Base-by-base conservation (phyloP, 1,139 yeast species). In the Arxiozyma bovina region DNA sequence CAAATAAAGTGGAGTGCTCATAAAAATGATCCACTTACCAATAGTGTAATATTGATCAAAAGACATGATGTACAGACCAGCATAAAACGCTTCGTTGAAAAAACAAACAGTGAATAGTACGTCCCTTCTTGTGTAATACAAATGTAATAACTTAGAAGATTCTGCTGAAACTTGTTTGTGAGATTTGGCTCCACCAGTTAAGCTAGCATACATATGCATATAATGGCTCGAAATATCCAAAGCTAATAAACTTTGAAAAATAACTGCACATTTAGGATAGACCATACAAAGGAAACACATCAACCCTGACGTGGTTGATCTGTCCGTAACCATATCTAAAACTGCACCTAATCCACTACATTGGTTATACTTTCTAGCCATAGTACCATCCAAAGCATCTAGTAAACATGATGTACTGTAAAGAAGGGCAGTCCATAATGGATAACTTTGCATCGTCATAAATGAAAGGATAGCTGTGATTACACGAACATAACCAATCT, bases 161-260 rank as follows among this genome's bases (percentile, higher is more conserved):
- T 82, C 82, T 62, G 80, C 76, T 58, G 83, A 87, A 56, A 94
- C 88, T 61, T 82, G 81, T 75, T 94, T 94, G 74, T 94, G 99
- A 46, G 91, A 82, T 18, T 80, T 59, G 12, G 87, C 83, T 17
- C 98, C 98, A 50, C 82, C 76, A 53, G 84, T 79, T 64, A 91
- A 74, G 76, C 89, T 87, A 53, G 98, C 96, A 70, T 91, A 91
- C 99, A 94, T 93, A 75, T 94, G 99, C 87, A 94, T 88, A 74
- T 94, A 94, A 69, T 94, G 99, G 55, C 96, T 86, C 1, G 98
- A 91, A 66, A 94, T 78, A 71, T 94, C 99, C 64, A 93, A 75
- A 30, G 94, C 86, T 54, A 90, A 83, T 64, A 93, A 76, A 40
- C 87, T 66, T 73, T 94, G 99, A 84, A 94, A 91, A n/a, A 84